Evolutionary conservation across 805 yeast genomes (phyloP).

Genomic region (Starmera amethionina): DNA sequence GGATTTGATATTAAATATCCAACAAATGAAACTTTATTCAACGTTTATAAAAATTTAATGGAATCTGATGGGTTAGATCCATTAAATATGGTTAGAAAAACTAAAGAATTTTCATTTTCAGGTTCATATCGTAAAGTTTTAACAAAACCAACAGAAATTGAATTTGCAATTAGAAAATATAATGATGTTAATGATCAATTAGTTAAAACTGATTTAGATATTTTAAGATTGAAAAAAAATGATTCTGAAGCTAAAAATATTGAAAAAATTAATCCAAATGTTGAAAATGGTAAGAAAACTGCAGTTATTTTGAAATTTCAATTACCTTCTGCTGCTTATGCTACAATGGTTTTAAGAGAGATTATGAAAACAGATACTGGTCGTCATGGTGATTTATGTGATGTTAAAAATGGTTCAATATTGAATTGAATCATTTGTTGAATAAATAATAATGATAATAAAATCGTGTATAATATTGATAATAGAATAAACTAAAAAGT

Average conservation of each 20-base stretch:
- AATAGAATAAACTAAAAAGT: too few species aligned
- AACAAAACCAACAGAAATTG: slow-evolving; percentile 53
- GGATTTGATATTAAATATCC: slow-evolving; percentile 93
- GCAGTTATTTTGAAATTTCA: slow-evolving; percentile 74
- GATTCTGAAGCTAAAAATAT: slow-evolving; percentile 2
- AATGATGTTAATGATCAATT: slow-evolving; percentile 56
- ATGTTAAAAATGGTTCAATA: slow-evolving; percentile 20
- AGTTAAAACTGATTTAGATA: slow-evolving; percentile 68
- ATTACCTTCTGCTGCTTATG: slow-evolving; percentile 82
- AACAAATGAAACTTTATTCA: slow-evolving; percentile 43
- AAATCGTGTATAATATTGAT: too few species aligned
- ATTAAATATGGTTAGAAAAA: slow-evolving; percentile 70
- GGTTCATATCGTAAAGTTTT: slow-evolving; percentile 80
- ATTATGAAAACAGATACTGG: slow-evolving; percentile 71
- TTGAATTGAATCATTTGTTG: too few species aligned
- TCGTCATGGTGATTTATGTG: slow-evolving; percentile 38
- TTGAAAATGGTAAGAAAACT: slow-evolving; percentile 28
- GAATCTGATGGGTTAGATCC: slow-evolving; percentile 76
- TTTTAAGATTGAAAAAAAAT: slow-evolving; percentile 28
- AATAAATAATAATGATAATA: too few species aligned
- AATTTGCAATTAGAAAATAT: slow-evolving; percentile 56
- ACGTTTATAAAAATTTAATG: slow-evolving; percentile 67
- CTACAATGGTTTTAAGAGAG: slow-evolving; percentile 96
- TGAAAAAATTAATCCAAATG: slow-evolving; percentile 18
- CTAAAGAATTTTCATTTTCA: slow-evolving; percentile 81